These are phyloP conservation scores for Cyclotella sp. DNA, from an alignment of 108 stramenopile species.

Conservation along the genomic window DNA sequence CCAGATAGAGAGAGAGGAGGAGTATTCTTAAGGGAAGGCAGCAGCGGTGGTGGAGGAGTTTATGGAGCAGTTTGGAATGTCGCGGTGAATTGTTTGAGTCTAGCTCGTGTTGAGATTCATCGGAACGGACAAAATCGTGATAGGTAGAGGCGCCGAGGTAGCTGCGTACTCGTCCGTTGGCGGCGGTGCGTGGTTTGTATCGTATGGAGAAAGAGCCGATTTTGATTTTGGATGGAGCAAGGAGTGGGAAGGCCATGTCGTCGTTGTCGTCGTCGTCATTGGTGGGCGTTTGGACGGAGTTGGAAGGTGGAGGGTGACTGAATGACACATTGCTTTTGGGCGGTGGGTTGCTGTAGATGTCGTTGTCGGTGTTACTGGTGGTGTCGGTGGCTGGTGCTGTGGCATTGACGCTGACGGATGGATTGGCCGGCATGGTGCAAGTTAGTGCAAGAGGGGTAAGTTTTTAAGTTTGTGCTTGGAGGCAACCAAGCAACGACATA, in stretches of 20 bases:
- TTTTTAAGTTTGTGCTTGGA: no score
- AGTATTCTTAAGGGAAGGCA: constrained; percentile 35
- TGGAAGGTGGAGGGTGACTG: neutral
- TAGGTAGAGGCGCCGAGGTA: neutral
- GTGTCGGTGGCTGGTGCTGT: neutral
- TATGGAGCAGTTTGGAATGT: neutral
- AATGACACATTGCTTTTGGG: neutral
- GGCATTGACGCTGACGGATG: neutral
- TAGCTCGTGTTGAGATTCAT: neutral
- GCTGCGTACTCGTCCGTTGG: neutral
- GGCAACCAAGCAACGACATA: no score
- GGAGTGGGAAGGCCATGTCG: constrained; percentile 17
- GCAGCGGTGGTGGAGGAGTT: neutral
- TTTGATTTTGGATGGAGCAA: constrained; percentile 26
- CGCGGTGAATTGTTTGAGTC: constrained; percentile 1
- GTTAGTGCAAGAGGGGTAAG: neutral
- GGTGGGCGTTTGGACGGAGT: neutral
- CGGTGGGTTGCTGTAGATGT: neutral
- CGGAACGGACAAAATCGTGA: neutral
- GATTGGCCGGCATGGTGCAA: neutral
- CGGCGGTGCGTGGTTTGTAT: constrained; percentile 14
- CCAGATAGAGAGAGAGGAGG: constrained; percentile 42
- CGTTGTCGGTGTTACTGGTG: no score
- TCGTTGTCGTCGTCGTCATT: constrained; percentile 5
- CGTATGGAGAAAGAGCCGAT: constrained; percentile 38